phyloP scores from a whole-genome alignment of 169 alveolate species.

The Pseudocohnilembus persalinus region DNA sequence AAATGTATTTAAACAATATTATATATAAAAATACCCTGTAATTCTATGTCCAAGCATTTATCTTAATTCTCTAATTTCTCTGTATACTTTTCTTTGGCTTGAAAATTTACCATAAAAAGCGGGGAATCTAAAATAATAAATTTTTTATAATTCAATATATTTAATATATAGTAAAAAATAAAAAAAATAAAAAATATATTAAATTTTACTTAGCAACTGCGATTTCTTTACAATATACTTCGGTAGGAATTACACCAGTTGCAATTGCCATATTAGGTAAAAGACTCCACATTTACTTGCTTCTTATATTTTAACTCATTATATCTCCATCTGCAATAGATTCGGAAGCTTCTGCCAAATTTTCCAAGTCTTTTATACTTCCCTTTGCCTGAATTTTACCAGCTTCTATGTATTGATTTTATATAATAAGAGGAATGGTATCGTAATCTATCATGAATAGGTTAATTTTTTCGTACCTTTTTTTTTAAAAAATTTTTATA shows the following conservation, averaged over 20 bases:
- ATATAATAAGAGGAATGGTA: slow-evolving; percentile 91
- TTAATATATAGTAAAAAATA: no score
- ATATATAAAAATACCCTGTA: slow-evolving; percentile 18
- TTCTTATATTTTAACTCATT: slow-evolving; percentile 75
- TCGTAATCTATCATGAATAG: slow-evolving; percentile 94
- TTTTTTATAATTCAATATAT: not conserved
- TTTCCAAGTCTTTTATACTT: slow-evolving; percentile 47
- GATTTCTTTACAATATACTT: slow-evolving; percentile 62
- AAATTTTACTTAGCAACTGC: slow-evolving; percentile 30
- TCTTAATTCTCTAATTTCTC: slow-evolving; percentile 83
- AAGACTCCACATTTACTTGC: slow-evolving; percentile 86
- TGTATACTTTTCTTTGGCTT: slow-evolving; percentile 86
- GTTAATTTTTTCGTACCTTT: slow-evolving; percentile 68
- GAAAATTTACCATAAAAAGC: slow-evolving; percentile 93
- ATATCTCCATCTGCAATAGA: slow-evolving; percentile 87
- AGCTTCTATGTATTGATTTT: slow-evolving; percentile 90
- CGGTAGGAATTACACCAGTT: slow-evolving; percentile 79
- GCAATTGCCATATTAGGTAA: slow-evolving; percentile 83
- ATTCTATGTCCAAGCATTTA: slow-evolving; percentile 44
- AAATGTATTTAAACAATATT: slow-evolving; percentile 38
- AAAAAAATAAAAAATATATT: no score
- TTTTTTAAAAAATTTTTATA: slow-evolving; percentile 29
- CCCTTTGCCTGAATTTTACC: slow-evolving; percentile 53
- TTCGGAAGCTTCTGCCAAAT: slow-evolving; percentile 80
- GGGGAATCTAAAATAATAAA: slow-evolving; percentile 90